Percentiles rank a stretch among this genome's conserved stretches.
These are phyloP conservation scores for Termitomyces sp. DNA, from an alignment of 768 basidiomycete genomes.

Conservation along the genomic window DNA sequence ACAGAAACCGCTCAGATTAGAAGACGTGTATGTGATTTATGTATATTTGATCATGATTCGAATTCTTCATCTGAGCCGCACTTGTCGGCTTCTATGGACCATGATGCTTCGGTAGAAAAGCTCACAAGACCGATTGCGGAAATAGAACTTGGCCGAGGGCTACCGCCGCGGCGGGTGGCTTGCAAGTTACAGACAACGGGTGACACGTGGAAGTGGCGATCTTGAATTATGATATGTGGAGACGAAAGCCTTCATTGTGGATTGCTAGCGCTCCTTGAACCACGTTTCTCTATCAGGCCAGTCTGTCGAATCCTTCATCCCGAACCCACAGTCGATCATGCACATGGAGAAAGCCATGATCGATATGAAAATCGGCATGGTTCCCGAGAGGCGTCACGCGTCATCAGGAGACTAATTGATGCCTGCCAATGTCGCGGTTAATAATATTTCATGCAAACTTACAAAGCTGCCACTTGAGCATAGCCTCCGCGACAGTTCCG, in stretches of 20 bases:
- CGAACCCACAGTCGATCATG: background rate
- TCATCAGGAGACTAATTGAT: constrained; percentile 4
- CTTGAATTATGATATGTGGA: background rate
- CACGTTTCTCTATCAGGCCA: background rate
- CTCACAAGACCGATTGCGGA: background rate
- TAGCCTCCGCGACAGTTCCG: background rate
- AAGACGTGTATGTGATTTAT: constrained; percentile 15
- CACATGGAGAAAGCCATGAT: background rate
- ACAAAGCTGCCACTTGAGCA: background rate
- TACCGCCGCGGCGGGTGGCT: background rate
- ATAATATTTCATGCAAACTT: background rate
- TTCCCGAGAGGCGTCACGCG: background rate
- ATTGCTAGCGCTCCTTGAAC: background rate
- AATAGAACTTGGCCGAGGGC: background rate
- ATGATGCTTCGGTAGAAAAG: background rate
- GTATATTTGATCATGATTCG: constrained; percentile 8
- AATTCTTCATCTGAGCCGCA: constrained; percentile 19
- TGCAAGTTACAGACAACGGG: background rate
- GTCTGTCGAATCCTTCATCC: background rate
- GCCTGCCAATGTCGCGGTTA: background rate
- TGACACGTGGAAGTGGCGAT: background rate
- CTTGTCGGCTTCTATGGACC: constrained; percentile 19
- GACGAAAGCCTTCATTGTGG: background rate
- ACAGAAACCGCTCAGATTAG: constrained; percentile 36
- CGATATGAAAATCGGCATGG: background rate